phyloP scores from a whole-genome alignment of 768 basidiomycete species.

The Leccinum incarnatum region DNA sequence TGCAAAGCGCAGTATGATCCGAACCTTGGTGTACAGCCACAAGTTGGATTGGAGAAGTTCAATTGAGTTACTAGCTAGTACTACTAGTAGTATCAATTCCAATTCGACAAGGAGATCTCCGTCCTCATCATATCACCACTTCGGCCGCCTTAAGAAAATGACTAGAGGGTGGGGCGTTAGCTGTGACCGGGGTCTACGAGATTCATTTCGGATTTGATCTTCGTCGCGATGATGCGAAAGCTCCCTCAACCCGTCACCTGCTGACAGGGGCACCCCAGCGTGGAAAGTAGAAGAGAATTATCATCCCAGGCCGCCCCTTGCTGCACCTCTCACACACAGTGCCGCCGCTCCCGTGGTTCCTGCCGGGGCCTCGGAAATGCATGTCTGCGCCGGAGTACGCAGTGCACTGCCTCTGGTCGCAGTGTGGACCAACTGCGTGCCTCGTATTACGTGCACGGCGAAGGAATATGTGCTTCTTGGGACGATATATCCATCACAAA shows the following conservation, averaged over 20 bases:
- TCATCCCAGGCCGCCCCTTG: constrained; percentile 19
- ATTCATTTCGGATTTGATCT: constrained; percentile 21
- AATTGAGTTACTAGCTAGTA: background rate
- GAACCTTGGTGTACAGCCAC: constrained; percentile 22
- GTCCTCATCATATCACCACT: background rate
- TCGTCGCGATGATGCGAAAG: constrained; percentile 26
- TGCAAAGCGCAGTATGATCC: constrained; percentile 5
- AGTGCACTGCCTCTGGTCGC: background rate
- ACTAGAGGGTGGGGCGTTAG: background rate
- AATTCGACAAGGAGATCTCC: background rate
- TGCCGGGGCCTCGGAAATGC: constrained; percentile 23
- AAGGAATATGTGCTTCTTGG: constrained; percentile 5
- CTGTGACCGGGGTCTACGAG: constrained; percentile 21
- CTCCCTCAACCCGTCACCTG: constrained; percentile 9
- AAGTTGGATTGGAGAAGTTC: background rate
- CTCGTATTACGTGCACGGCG: constrained; percentile 2
- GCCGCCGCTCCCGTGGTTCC: constrained; percentile 4
- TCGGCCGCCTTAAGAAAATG: constrained; percentile 3
- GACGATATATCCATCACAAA: background rate
- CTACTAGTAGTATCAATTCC: no score
- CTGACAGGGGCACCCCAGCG: constrained; percentile 30
- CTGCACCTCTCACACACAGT: constrained; percentile 15
- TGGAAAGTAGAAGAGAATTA: constrained; percentile 22
- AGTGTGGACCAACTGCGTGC: background rate
- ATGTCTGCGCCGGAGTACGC: background rate